Base-by-base conservation (phyloP, 805 yeast species). In the Candida insectalens region DNA sequence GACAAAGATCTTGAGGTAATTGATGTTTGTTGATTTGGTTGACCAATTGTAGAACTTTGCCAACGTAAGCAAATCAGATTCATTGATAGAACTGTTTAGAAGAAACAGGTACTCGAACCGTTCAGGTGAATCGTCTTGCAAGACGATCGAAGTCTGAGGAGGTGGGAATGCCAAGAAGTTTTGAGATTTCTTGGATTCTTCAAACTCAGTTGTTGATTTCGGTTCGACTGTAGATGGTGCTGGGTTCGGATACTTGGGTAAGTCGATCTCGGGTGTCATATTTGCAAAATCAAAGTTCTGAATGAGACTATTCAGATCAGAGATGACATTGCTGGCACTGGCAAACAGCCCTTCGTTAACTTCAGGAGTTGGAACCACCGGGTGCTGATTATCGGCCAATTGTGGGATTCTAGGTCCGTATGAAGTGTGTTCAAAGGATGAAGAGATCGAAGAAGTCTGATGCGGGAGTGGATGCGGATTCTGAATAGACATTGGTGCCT, bases 301-400 rank as follows among this genome's bases (percentile, higher is more conserved):
- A 27, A 59, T 55, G 32, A 59, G 36, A 13, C 52, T 59, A 36
- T 58, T 58, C 34, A 59, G 43, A 34, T 59, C 62, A 9, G 55
- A 47, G 32, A 59, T 59, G 35, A 59, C 41, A 33, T 50, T 45
- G 14, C 59, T 49, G 4, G 62, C 62, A 26, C 60, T 62, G 29
- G 51, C 45, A 35, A 59, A 45, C 4, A 59, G 38, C 26, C 45
- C 54, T 27, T 49, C 47, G 33, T 56, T 58, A 2, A 57, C 25
- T 27, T 51, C 12, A 19, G 23, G 26, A 9, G 26, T 19, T 12
- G 26, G 25, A 28, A 30, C 14, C 6, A 28, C 17, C 21, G 12
- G n/a, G n/a, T 23, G 27, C 7, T 31, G 21, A 5, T 18, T 14
- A 6, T 30, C 22, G 12, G 33, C 27, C 16, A 30, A 10, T 13